Conservation (phyloP, 495 filamentous ascomycete species). For the Hypoxylon trugodes region DNA sequence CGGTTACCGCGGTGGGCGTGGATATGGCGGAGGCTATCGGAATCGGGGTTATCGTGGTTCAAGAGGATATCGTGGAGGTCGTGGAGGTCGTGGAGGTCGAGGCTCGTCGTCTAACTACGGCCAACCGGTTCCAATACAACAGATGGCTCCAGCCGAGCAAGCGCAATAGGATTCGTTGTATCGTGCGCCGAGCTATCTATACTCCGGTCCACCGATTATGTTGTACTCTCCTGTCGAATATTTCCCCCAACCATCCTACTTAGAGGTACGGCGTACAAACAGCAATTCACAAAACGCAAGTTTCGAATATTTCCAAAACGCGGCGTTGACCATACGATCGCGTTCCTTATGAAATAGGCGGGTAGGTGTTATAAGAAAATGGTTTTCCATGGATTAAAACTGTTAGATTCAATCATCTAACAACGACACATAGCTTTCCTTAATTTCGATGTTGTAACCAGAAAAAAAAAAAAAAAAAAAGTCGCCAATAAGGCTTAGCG, state of each 20-base stretch:
- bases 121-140: constrained; percentile 12
- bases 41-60: constrained; percentile 34
- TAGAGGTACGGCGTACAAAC: not conserved
- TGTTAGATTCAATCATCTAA: no score
- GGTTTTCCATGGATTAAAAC: no score
- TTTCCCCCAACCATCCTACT: not conserved
- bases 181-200: constrained; percentile 1
- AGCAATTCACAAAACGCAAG: not conserved
- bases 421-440: no score
- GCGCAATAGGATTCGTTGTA: constrained; percentile 28
- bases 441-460: not conserved
- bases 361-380: not conserved
- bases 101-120: constrained; percentile 19
- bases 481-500: no score
- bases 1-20: constrained; percentile 40
- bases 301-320: not conserved
- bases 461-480: no score
- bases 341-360: not conserved
- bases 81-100: constrained; percentile 37
- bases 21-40: constrained; percentile 35
- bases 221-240: not conserved
- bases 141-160: constrained; percentile 27
- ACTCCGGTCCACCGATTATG: not conserved
- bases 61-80: no score
- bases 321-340: not conserved